These are phyloP conservation scores for Wickerhamiella infanticola DNA, from an alignment of 1,139 yeast genomes.

Conservation along the genomic window DNA sequence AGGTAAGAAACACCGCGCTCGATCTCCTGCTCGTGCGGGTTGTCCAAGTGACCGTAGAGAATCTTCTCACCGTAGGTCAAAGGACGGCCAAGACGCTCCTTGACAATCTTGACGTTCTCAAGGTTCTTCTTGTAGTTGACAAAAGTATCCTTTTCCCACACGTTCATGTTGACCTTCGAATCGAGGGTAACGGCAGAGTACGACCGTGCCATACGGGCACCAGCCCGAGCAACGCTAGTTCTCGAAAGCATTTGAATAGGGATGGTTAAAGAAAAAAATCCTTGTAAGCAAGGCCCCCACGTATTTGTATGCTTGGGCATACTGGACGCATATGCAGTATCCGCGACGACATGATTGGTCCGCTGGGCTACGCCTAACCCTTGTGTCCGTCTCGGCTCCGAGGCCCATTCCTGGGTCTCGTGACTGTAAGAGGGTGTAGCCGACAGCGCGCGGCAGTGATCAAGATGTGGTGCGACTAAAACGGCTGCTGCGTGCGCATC, in stretches of 20 bases:
- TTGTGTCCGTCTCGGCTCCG: background rate
- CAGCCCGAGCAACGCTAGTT: constrained; percentile 7
- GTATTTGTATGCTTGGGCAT: constrained; percentile 1
- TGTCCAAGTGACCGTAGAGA: constrained; percentile 89
- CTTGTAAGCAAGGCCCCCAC: background rate
- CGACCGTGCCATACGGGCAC: constrained; percentile 11
- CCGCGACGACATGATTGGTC: background rate
- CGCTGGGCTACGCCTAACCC: background rate
- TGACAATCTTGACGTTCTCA: constrained; percentile 79
- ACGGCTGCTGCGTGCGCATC: no score
- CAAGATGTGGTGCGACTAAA: no score
- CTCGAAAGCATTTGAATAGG: constrained; percentile 6
- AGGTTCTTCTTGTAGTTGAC: constrained; percentile 30
- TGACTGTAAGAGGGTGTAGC: no score
- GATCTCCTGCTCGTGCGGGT: constrained; percentile 89
- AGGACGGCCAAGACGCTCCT: constrained; percentile 78
- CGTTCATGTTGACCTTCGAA: constrained; percentile 84
- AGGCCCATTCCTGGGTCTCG: background rate
- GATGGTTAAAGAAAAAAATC: background rate
- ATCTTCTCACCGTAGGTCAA: constrained; percentile 95
- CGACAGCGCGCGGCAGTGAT: no score
- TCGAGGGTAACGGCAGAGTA: constrained; percentile 52
- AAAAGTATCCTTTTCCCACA: constrained; percentile 74
- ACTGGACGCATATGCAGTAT: background rate
- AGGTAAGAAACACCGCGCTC: constrained; percentile 93